Evolutionary conservation across 2,329 filamentous ascomycete genomes (phyloP), one percentile per base, ranked within the genome.

Genomic region (Eutypella sp.): DNA sequence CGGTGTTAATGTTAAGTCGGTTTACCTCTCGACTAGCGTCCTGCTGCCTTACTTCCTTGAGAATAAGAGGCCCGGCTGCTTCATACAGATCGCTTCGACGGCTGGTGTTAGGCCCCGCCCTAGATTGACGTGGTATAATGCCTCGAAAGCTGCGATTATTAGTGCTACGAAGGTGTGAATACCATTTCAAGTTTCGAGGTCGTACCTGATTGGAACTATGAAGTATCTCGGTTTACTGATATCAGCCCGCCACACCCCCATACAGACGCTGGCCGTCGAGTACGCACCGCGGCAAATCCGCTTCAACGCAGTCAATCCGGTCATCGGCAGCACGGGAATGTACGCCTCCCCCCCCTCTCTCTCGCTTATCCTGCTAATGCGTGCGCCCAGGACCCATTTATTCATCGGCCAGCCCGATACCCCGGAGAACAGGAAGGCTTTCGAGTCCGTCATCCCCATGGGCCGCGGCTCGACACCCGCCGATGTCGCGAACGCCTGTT

Each of bases 271-370:
- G 53, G 87, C 85, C 1, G 81, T 85, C 1, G 86, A 90, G 62
- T 90, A 85, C 55, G 87, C 82, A 0, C 75, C 79, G 0, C 76
- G 86, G 45, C 76, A 87, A 53, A 87, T 91, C 52, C 78, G 85
- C 0, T 83, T 90, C 57, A 89, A 89, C 51, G 76, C 79, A 2
- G 79, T 90, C 13, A 86, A 82, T 40, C 85, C 85, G 0, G 74
- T 88, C 0, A 71, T 88, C 1, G 82, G 79, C 2, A 79, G 74
- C 15, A 89, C 85, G 0, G 82, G 79, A 3, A 72, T 89, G 69
- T 66, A 36, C 60, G 65, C 60, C 2, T 13, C 34, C 22, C 15
- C 31, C 20, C 25, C 29, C 16, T 41, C 5, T 33, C 18, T 4
- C 38, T 8, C 19, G 19, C 20, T 27, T 18, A 19, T 31, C 3